Base-by-base conservation (phyloP, 2,329 filamentous ascomycete genomes). In the Chaetomium globosum region DNA sequence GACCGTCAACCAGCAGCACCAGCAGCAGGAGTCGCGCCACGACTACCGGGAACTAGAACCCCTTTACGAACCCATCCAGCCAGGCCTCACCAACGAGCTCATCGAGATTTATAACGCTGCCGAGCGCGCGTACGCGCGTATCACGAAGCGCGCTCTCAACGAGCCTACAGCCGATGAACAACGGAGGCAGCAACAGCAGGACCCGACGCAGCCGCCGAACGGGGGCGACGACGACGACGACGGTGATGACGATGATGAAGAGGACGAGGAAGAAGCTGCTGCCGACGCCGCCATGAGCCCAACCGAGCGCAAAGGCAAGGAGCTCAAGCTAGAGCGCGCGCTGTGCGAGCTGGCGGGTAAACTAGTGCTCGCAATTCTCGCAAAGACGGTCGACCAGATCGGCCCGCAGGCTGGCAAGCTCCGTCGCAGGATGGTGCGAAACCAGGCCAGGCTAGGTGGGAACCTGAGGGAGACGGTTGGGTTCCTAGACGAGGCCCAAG, bases 281-380 rank as follows among this genome's bases (percentile, higher is more conserved):
- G 87, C 83, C 33, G 82, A 85, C 65, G 80, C 85, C 66, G 80
- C 80, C 23, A 74, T 85, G 51, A 81, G 85, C 33, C 81, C 83
- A 61, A 81, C 84, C 72, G 81, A 90, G 73, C 83, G 86, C 64
- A 81, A 86, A 70, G 83, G 88, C 56, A 83, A 85, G 48, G 86
- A 88, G 64, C 83, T 97, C 39, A 83, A 93, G 65, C 88, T 92
- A 0, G 95, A 98, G 77, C 90, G 94, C 74, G 86, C 88, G 23
- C 84, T 98, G 0, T 98, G 94, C 77, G 90, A 94, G 72, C 82
- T 97, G 30, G 89, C 93, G 0, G 89, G 88, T 68, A 96, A 95
- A 75, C 86, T 96, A 52, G 90, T 97, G 46, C 85, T 96, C 51
- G 90, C 89, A 13, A 87, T 96, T 26, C 81, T 90, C 10, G 91